Evolutionary conservation across 2,329 filamentous ascomycete species (phyloP).

Genomic region (Mollisiaceae sp.): DNA sequence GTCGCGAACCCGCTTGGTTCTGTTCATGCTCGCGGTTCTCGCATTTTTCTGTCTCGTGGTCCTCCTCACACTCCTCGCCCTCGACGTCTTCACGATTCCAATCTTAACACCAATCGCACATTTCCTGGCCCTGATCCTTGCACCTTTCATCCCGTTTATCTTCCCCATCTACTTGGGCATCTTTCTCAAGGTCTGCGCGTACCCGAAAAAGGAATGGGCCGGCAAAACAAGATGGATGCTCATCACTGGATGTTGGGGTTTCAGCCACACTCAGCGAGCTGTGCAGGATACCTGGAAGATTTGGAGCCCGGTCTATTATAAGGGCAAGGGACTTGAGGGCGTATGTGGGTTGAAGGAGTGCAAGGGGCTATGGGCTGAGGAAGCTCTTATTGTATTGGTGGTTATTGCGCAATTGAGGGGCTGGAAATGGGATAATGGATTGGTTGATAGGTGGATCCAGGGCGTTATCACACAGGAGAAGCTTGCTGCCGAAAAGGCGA

Average conservation of each 20-base stretch:
- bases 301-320: slow-evolving; percentile 1
- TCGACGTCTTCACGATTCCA: slow-evolving; percentile 23
- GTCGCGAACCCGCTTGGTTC: not conserved
- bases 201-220: slow-evolving; percentile 14
- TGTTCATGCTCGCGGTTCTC: slow-evolving; percentile 8
- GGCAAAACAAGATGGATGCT: slow-evolving; percentile 12
- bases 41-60: slow-evolving; percentile 4
- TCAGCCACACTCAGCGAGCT: not conserved
- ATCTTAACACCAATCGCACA: slow-evolving; percentile 23
- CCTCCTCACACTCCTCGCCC: slow-evolving; percentile 19
- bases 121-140: slow-evolving; percentile 12
- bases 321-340: not conserved
- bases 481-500: not conserved
- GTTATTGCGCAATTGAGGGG: slow-evolving; percentile 16
- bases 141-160: slow-evolving; percentile 17
- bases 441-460: slow-evolving; percentile 23
- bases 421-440: slow-evolving; percentile 21
- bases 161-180: slow-evolving; percentile 10
- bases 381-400: slow-evolving; percentile 14
- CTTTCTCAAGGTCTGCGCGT: slow-evolving; percentile 20
- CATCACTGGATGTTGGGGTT: slow-evolving; percentile 1
- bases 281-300: slow-evolving; percentile 1
- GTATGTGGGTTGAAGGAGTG: slow-evolving; percentile 21
- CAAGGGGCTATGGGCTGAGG: slow-evolving; percentile 19
- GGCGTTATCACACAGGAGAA: slow-evolving; percentile 4